Conservation (phyloP, 2,329 filamentous ascomycete species). For the Penicillium sp. region DNA sequence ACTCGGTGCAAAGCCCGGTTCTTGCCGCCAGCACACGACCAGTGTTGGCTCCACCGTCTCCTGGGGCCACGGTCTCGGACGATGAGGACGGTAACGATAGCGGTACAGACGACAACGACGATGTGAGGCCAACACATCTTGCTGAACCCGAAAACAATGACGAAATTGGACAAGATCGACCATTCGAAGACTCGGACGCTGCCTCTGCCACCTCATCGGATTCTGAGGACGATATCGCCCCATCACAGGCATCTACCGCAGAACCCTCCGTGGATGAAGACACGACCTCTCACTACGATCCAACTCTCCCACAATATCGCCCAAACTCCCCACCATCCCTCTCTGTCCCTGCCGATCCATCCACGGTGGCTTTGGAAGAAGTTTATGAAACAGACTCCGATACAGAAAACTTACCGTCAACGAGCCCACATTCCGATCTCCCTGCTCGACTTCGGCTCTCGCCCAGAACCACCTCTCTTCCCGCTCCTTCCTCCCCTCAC, state of each 20-base stretch:
- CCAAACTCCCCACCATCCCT: slow-evolving; percentile 36
- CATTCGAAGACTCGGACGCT: slow-evolving; percentile 17
- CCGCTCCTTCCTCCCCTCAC: slow-evolving; percentile 32
- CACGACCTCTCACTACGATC: slow-evolving; percentile 31
- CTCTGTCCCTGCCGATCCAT: slow-evolving; percentile 11
- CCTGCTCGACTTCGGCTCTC: slow-evolving; percentile 42
- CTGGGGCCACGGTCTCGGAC: slow-evolving; percentile 20
- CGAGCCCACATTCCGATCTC: slow-evolving; percentile 24
- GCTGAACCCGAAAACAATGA: slow-evolving; percentile 21
- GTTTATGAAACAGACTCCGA: slow-evolving; percentile 4
- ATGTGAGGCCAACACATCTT: slow-evolving; percentile 26
- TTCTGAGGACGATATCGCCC: slow-evolving; percentile 4
- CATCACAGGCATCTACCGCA: slow-evolving; percentile 3
- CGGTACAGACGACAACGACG: slow-evolving; percentile 11
- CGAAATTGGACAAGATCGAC: slow-evolving; percentile 8
- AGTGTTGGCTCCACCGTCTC: slow-evolving; percentile 27
- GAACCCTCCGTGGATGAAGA: slow-evolving; percentile 2
- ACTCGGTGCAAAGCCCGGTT: slow-evolving; percentile 31
- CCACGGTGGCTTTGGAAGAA: not conserved
- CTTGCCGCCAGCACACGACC: slow-evolving; percentile 22
- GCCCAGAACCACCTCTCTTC: slow-evolving; percentile 35
- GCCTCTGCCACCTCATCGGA: slow-evolving; percentile 22
- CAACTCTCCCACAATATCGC: slow-evolving; percentile 50
- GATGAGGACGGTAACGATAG: slow-evolving; percentile 23
- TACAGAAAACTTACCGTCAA: slow-evolving; percentile 11